A percentile compares a stretch with the other conserved stretches of the same genome.
Conservation (phyloP, 176 grass and related monocot species). For the Tillandsia leiboldiana region DNA sequence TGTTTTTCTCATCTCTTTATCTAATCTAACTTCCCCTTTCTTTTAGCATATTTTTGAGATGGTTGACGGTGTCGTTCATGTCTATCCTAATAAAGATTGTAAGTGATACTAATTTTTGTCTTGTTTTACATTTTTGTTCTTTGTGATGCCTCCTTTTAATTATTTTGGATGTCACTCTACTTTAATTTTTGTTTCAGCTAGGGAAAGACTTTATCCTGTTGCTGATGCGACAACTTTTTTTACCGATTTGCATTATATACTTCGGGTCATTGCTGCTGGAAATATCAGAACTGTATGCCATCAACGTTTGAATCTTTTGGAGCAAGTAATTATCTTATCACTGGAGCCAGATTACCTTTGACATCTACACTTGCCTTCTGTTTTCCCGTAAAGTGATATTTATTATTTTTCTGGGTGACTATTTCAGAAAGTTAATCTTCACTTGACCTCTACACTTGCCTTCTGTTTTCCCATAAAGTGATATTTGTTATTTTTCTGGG, state of each 20-base stretch:
- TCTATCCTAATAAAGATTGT: slow-evolving; percentile 72
- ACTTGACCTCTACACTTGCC: neutral
- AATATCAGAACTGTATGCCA: slow-evolving; percentile 91
- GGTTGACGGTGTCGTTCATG: slow-evolving; percentile 94
- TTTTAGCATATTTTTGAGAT: slow-evolving; percentile 77
- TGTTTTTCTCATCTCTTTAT: neutral
- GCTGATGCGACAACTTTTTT: slow-evolving; percentile 90
- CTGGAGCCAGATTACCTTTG: neutral
- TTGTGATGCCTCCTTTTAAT: slow-evolving; percentile 3
- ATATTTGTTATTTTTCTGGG: slow-evolving; percentile 14
- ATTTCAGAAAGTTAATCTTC: slow-evolving; percentile 78
- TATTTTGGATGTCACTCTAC: neutral
- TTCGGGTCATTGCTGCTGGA: slow-evolving; percentile 74
- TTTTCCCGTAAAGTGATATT: neutral
- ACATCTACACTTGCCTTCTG: slow-evolving; percentile 1
- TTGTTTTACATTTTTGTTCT: slow-evolving; percentile 4
- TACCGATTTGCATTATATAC: slow-evolving; percentile 91
- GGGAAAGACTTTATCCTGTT: slow-evolving; percentile 70
- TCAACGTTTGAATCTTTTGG: slow-evolving; percentile 77
- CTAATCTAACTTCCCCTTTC: neutral
- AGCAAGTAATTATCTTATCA: slow-evolving; percentile 49
- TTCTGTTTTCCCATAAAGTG: neutral
- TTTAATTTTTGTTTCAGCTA: slow-evolving; percentile 43
- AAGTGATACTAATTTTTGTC: slow-evolving; percentile 25
- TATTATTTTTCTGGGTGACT: slow-evolving; percentile 17